Base-by-base conservation (phyloP, 192 early-diverging fungal species). In the Coemansia sp. region DNA sequence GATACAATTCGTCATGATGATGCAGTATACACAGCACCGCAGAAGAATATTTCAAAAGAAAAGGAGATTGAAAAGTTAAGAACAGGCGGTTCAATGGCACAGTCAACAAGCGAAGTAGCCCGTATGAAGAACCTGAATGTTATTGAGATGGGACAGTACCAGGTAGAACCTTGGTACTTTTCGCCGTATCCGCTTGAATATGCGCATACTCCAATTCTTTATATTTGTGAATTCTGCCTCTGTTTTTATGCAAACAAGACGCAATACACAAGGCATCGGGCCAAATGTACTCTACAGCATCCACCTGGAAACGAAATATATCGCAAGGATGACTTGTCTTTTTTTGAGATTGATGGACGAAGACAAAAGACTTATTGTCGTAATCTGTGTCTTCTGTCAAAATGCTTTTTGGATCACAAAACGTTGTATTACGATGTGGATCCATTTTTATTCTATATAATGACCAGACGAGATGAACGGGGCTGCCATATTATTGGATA, bases 281-380 rank as follows among this genome's bases (percentile, higher is more conserved):
- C 56, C 55, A 94, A 95, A 68, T 99, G 97, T 71, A 87, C 87
- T 21, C 72, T 97, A n/a, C 86, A 88, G 63, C 94, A 97, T 80
- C 97, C 97, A 31, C 97, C 97, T 14, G 97, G 97, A 3, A 99
- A 99, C 81, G 97, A 99, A 74, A 99, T 99, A 24, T 99, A 99
- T 84, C 87, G 95, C 30, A 84, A 92, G 55, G 90, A 93, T 59
- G 88, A 91, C 9, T 78, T 99, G 17, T 94, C 93, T 14, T 98
- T 99, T 69, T 99, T 95, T 66, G 97, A 99, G 73, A 95, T 99
- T 64, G 97, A 99, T 78, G 97, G 97, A 0, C 74, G 93, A 55
- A 92, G 94, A 66, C 94, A 98, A 69, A 91, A 92, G 56, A 83
- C 81, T 17, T 99, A 95, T 72, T 98, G 96, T 81, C 86, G 96